phyloP scores from a whole-genome alignment of 495 filamentous ascomycete species.

The Filosporella fistucella region DNA sequence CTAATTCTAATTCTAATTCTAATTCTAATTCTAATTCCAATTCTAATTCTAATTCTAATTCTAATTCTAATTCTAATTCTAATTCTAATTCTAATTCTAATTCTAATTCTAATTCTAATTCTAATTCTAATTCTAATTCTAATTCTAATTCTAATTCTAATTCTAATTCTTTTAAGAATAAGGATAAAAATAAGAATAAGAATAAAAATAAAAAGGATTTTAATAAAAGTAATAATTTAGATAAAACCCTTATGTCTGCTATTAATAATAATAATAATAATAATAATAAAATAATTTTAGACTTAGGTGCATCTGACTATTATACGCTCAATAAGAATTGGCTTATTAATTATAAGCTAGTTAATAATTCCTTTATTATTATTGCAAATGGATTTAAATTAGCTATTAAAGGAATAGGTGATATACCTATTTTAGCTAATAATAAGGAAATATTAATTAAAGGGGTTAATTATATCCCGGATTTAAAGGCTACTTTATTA shows the following conservation, averaged over 20 bases:
- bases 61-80: neutral
- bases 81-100: no score
- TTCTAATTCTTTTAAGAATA: no score
- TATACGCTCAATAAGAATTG: constrained; percentile 11
- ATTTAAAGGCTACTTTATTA: constrained; percentile 10
- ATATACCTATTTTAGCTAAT: constrained; percentile 9
- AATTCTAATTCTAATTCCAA: no score
- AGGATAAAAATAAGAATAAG: neutral
- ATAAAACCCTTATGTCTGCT: neutral
- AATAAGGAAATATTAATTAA: constrained; percentile 11
- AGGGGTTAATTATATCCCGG: constrained; percentile 9
- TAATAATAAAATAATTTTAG: constrained; percentile 6
- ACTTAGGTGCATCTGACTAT: constrained; percentile 5
- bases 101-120: no score
- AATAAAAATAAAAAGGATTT: neutral
- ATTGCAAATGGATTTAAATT: constrained; percentile 4
- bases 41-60: neutral
- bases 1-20: neutral
- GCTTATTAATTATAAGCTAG: constrained; percentile 9
- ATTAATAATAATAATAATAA: neutral
- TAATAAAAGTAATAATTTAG: neutral
- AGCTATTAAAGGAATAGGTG: constrained; percentile 2
- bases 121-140: no score
- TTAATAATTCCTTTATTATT: constrained; percentile 1
- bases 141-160: no score